These are phyloP conservation scores for Adansonia gregorii DNA, from an alignment of 441 rosid species.

Conservation along the genomic window DNA sequence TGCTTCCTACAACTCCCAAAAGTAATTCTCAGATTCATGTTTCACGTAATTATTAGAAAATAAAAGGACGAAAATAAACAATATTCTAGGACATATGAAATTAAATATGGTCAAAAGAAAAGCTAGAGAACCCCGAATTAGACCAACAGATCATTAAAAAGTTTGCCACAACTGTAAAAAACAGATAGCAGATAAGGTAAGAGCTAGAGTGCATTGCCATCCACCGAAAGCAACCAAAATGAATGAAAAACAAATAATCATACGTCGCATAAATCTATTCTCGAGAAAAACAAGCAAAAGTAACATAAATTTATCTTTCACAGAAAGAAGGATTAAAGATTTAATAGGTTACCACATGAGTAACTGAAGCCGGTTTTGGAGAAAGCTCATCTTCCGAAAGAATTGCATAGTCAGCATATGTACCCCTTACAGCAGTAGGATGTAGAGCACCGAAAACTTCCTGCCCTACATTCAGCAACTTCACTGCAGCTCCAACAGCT, in stretches of 20 bases:
- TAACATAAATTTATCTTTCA: slow-evolving; percentile 3
- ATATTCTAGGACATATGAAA: slow-evolving; percentile 9
- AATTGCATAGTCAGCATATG: slow-evolving; percentile 82
- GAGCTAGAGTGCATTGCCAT: background rate
- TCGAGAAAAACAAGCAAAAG: background rate
- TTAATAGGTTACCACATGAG: slow-evolving; percentile 65
- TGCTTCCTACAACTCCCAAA: slow-evolving; percentile 68
- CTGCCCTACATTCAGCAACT: slow-evolving; percentile 65
- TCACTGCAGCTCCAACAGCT: slow-evolving; percentile 72
- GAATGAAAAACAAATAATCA: background rate
- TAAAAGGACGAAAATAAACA: background rate
- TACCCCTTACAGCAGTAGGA: slow-evolving; percentile 96
- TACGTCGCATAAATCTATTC: background rate
- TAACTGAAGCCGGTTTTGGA: slow-evolving; percentile 68
- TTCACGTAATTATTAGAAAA: background rate
- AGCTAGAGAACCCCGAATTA: background rate
- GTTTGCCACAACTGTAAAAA: background rate
- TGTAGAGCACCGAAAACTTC: slow-evolving; percentile 96
- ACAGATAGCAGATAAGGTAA: background rate
- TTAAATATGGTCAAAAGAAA: background rate
- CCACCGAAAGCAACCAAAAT: background rate
- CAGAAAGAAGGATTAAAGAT: slow-evolving; percentile 9
- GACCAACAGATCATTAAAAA: slow-evolving; percentile 14
- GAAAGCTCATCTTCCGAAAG: slow-evolving; percentile 82
- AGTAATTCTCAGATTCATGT: slow-evolving; percentile 20